A percentile compares a stretch with the other conserved stretches of the same genome.
These are phyloP conservation scores for Cryptococcus sp. DNA, from an alignment of 1,284 basidiomycete species.

Conservation along the genomic window DNA sequence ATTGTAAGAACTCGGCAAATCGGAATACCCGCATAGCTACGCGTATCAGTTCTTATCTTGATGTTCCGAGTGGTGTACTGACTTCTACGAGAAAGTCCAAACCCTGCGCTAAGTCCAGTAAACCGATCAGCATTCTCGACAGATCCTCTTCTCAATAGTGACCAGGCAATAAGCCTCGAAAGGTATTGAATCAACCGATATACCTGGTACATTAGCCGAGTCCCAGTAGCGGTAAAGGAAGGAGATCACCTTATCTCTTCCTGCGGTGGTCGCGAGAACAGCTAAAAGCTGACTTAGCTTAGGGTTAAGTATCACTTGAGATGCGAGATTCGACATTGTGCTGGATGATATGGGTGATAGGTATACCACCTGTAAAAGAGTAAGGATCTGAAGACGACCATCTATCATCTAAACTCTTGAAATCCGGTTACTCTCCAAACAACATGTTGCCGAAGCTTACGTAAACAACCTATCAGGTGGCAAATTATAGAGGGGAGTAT, in stretches of 20 bases:
- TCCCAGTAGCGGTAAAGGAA: too few species aligned
- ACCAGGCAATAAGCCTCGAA: slow-evolving; percentile 85
- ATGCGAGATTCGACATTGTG: slow-evolving; percentile 50
- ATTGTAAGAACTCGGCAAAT: slow-evolving; percentile 89
- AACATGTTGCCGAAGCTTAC: too few species aligned
- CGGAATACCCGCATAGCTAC: slow-evolving; percentile 89
- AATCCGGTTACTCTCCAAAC: too few species aligned
- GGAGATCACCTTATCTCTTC: slow-evolving; percentile 73
- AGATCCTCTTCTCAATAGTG: slow-evolving; percentile 60
- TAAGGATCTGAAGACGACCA: too few species aligned
- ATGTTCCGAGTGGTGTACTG: slow-evolving; percentile 33
- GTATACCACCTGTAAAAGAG: too few species aligned
- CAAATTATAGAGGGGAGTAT: too few species aligned
- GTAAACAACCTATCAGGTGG: too few species aligned
- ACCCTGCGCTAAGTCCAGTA: slow-evolving; percentile 72
- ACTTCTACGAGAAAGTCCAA: slow-evolving; percentile 76
- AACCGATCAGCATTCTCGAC: slow-evolving; percentile 65
- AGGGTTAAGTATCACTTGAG: slow-evolving; percentile 80
- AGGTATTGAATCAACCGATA: slow-evolving; percentile 92
- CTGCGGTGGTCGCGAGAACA: slow-evolving; percentile 72
- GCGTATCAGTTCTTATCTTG: background rate
- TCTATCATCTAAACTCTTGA: too few species aligned
- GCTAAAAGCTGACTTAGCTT: slow-evolving; percentile 69
- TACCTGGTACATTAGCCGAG: slow-evolving; percentile 51
- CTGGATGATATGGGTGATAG: too few species aligned